Evolutionary conservation across 2,329 filamentous ascomycete species (phyloP).

Genomic region (Penicillium sp.): DNA sequence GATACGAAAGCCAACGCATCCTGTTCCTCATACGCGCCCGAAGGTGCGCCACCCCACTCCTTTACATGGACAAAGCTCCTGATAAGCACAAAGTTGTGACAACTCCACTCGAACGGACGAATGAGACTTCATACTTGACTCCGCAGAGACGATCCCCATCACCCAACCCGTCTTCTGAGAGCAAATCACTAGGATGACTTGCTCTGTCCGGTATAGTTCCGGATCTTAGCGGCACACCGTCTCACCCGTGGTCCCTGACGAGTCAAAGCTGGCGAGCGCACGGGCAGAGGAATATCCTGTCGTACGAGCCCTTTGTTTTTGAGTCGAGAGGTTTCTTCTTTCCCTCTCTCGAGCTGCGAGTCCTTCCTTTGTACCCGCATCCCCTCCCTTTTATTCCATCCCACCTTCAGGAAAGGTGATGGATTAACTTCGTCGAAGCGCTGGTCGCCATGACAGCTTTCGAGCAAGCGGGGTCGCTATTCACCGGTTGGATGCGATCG

Average conservation of each 20-base stretch:
- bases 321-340: conserved; percentile 1
- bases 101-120: conserved; percentile 23
- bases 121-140: conserved; percentile 14
- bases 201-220: conserved; percentile 16
- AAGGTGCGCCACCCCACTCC: conserved; percentile 1
- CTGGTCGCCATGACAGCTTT: conserved; percentile 38
- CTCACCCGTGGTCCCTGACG: conserved; percentile 4
- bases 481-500: conserved; percentile 42
- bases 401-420: conserved; percentile 27
- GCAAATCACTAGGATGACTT: conserved; percentile 7
- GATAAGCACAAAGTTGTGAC: conserved; percentile 26
- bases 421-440: conserved; percentile 29
- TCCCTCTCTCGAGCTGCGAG: conserved; percentile 2
- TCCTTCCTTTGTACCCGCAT: conserved; percentile 8
- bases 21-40: conserved; percentile 21
- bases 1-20: conserved; percentile 5
- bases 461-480: conserved; percentile 41
- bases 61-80: not conserved
- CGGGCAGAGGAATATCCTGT: not conserved
- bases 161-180: conserved; percentile 2
- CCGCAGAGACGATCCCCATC: conserved; percentile 14
- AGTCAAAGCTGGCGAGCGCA: conserved; percentile 1
- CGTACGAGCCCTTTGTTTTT: conserved; percentile 10
- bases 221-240: conserved; percentile 2
- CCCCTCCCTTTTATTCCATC: conserved; percentile 6